Conservation (phyloP, 805 yeast species). For the Torulaspora delbrueckii region DNA sequence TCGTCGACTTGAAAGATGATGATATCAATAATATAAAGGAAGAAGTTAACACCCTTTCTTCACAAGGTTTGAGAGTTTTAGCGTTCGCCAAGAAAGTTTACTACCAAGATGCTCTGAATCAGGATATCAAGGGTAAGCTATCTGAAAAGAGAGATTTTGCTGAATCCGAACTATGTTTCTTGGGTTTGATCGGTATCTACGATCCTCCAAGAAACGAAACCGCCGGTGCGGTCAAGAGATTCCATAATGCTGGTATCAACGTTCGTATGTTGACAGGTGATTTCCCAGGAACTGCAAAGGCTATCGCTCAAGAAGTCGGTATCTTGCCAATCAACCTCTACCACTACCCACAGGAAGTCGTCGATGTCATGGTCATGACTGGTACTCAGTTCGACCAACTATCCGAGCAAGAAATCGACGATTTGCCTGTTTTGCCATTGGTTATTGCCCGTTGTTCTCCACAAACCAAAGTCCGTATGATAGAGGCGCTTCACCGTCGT, state of each 20-base stretch:
- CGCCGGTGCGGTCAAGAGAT: conserved; percentile 60
- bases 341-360: conserved; percentile 34
- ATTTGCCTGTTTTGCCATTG: conserved; percentile 71
- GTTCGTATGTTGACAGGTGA: conserved; percentile 99
- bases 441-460: conserved; percentile 95
- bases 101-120: conserved; percentile 34
- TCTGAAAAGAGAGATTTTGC: conserved; percentile 34
- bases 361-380: conserved; percentile 64
- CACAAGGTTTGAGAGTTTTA: conserved; percentile 79
- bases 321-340: conserved; percentile 59
- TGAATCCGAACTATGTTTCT: conserved; percentile 63
- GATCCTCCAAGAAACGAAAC: conserved; percentile 96
- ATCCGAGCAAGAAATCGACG: conserved; percentile 63
- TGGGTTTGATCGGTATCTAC: conserved; percentile 89
- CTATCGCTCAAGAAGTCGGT: conserved; percentile 86
- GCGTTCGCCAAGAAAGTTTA: conserved; percentile 55
- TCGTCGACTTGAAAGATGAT: conserved; percentile 47
- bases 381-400: conserved; percentile 78
- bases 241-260: conserved; percentile 90
- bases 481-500: conserved; percentile 79
- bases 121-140: conserved; percentile 25
- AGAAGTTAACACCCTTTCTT: conserved; percentile 62
- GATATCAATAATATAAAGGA: conserved; percentile 43
- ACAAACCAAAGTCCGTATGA: conserved; percentile 85
- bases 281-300: conserved; percentile 76